Evolutionary conservation across 2,329 filamentous ascomycete genomes (phyloP).

Genomic region (Aspergillus udagawae): DNA sequence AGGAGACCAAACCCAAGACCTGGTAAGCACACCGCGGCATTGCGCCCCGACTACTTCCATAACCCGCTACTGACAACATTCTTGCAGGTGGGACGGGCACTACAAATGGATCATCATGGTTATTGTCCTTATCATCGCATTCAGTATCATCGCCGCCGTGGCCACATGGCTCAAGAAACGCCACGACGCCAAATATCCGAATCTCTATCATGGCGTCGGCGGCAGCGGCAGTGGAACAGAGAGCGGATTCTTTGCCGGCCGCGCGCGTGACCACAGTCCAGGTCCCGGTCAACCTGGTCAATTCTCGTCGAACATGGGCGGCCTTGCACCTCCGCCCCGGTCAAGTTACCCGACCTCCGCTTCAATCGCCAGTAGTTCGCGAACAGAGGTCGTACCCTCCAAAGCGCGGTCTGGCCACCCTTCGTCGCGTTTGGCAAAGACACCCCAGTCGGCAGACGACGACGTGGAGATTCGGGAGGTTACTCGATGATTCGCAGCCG

Average conservation of each 20-base stretch:
- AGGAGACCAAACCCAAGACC: slow-evolving; percentile 6
- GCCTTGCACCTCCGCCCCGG: slow-evolving; percentile 10
- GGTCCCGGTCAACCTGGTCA: slow-evolving; percentile 10
- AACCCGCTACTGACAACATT: neutral
- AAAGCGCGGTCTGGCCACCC: slow-evolving; percentile 10
- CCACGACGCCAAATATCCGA: slow-evolving; percentile 59
- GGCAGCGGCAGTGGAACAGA: slow-evolving; percentile 17
- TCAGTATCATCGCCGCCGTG: slow-evolving; percentile 62
- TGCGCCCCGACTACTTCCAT: neutral
- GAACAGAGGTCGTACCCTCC: slow-evolving; percentile 19
- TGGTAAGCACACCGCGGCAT: slow-evolving; percentile 19
- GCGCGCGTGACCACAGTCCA: slow-evolving; percentile 15
- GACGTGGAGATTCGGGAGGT: slow-evolving; percentile 27
- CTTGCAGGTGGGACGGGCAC: slow-evolving; percentile 48
- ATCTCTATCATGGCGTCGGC: slow-evolving; percentile 28
- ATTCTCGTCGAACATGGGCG: slow-evolving; percentile 11
- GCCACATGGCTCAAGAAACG: slow-evolving; percentile 69
- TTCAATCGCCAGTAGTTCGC: slow-evolving; percentile 28
- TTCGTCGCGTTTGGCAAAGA: slow-evolving; percentile 22
- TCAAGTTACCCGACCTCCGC: slow-evolving; percentile 13
- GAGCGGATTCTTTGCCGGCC: slow-evolving; percentile 18
- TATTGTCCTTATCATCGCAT: slow-evolving; percentile 66
- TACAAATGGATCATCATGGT: slow-evolving; percentile 81
- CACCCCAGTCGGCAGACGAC: slow-evolving; percentile 8
- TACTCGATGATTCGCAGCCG: slow-evolving; percentile 5